These are phyloP conservation scores for Protostelium mycophagum DNA, from an alignment of 78 protist species.

Conservation along the genomic window DNA sequence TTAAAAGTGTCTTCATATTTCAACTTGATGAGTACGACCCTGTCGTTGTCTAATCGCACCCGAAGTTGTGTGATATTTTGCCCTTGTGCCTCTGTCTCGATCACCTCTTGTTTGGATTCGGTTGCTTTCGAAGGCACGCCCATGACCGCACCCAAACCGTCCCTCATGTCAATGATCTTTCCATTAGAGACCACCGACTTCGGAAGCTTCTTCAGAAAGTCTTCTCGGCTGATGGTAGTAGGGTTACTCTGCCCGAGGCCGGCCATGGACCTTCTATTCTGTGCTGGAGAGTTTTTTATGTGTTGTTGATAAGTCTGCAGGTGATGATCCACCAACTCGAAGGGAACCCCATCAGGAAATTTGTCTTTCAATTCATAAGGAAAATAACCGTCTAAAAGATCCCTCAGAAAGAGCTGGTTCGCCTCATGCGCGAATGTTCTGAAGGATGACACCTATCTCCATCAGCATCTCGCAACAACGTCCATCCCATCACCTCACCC, in stretches of 20 bases:
- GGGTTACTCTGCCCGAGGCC: background rate
- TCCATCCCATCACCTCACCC: background rate
- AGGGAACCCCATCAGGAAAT: constrained; percentile 31
- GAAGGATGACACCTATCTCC: background rate
- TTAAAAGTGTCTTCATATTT: background rate
- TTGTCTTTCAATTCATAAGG: constrained; percentile 37
- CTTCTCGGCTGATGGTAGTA: background rate
- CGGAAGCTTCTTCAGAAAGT: constrained; percentile 4
- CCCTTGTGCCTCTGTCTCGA: background rate
- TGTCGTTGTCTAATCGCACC: background rate
- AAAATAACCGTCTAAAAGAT: constrained; percentile 51
- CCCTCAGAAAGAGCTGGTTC: constrained; percentile 10
- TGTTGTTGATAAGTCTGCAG: background rate
- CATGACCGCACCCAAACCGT: background rate
- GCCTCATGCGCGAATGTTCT: background rate
- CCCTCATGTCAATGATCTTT: background rate
- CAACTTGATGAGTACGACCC: background rate
- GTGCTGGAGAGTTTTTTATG: background rate
- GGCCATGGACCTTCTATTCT: background rate
- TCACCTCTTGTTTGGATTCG: too few relatives aligned
- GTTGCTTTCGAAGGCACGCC: too few relatives aligned
- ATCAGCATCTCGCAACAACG: background rate
- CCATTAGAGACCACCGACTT: constrained; percentile 3
- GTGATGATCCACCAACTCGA: constrained; percentile 11
- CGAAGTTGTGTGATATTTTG: background rate